Conservation (phyloP, 768 basidiomycete genomes). For the Suillus decipiens region DNA sequence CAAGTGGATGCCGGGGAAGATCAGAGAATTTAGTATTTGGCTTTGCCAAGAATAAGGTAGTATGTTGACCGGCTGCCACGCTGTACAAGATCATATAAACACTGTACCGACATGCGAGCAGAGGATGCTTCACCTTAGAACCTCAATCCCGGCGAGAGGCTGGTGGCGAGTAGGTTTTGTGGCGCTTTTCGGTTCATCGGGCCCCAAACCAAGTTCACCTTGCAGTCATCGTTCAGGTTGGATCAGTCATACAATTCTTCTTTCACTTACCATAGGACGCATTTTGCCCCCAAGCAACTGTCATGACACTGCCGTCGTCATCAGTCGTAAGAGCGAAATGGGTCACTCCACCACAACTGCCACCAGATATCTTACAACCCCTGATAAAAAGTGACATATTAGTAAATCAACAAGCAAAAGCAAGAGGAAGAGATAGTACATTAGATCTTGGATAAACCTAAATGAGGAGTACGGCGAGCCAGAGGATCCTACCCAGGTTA, state of each 20-base stretch:
- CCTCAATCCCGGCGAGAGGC: conserved; percentile 75
- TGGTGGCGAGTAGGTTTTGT: conserved; percentile 77
- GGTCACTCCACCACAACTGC: conserved; percentile 83
- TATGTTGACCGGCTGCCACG: conserved; percentile 84
- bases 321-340: conserved; percentile 82
- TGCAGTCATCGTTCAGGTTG: conserved; percentile 10
- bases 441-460: conserved; percentile 83
- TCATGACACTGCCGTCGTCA: conserved; percentile 75
- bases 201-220: conserved; percentile 83
- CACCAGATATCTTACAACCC: conserved; percentile 75
- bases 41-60: conserved; percentile 78
- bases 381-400: conserved; percentile 35
- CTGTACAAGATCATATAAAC: conserved; percentile 38
- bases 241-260: background rate
- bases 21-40: conserved; percentile 77
- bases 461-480: conserved; percentile 89
- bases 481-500: conserved; percentile 65
- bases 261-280: conserved; percentile 67
- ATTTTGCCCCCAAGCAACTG: conserved; percentile 84
- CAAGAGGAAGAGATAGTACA: conserved; percentile 44
- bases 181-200: conserved; percentile 80
- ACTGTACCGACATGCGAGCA: background rate
- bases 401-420: conserved; percentile 1
- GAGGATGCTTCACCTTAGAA: conserved; percentile 63
- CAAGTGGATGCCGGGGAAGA: conserved; percentile 76